Base-by-base conservation (phyloP, 1,284 basidiomycete genomes). In the Leccinum pachyderme region DNA sequence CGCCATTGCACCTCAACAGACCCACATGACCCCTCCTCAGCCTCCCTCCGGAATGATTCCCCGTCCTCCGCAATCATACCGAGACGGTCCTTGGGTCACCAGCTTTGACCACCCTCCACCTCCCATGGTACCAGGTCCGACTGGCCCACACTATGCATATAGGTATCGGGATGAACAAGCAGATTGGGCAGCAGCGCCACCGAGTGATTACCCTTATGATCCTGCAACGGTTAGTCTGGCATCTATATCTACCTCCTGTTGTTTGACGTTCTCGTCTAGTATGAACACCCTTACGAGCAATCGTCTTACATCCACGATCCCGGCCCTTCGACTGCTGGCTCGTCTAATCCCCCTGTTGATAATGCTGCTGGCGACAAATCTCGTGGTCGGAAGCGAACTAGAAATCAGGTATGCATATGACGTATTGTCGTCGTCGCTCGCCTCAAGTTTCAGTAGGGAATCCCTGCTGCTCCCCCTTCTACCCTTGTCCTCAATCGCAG, bases 351-450 rank as follows among this genome's bases (percentile, higher is more conserved):
- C 15, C 63, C 64, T 8, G 50, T 62, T 22, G 69, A 68, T 31
- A 63, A 27, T 39, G 12, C 52, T n/a, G 47, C 63, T 0, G 58
- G 63, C n/a, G 77, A 78, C 35, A 78, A 73, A 57, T 58, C 68
- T 8, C 72, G 86, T 49, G 86, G 86, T 32, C 78, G 87, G 25
- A 88, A 84, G 65, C 81, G 84, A n/a, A 76, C 72, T 44, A 79
- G 87, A 29, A 72, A 76, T 32, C 79, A 81, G 73, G 86, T 81
- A 61, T 53, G 67, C 63, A 47, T 32, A 29, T 54, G 15, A 7
- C 33, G 2, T 13, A 24, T 32, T 51, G 33, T 25, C n/a, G 18
- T 13, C 29, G 37, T 24, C 41, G 46, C 45, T 54, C 47, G 51
- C 63, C 47, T 57, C 29, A 57, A 44, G 29, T 54, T 7, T 59